Evolutionary conservation across 805 yeast genomes (phyloP).

Genomic region (Kuraishia hungarica): DNA sequence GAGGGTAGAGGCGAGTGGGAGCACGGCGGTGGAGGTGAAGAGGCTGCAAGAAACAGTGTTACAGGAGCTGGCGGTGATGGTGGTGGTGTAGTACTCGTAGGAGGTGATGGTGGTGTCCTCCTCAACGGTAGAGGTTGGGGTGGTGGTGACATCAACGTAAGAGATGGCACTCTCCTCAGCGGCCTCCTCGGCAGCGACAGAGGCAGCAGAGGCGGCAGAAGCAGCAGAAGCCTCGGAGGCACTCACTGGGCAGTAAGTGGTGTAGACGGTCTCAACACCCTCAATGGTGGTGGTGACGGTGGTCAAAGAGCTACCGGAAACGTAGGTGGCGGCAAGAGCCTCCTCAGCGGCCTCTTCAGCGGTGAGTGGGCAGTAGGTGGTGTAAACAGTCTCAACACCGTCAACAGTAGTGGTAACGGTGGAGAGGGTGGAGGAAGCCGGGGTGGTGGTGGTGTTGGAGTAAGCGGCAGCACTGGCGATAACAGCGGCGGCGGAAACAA

Average conservation of each 20-base stretch:
- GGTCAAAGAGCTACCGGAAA: constrained; percentile 1
- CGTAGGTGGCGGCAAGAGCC: constrained; percentile 1
- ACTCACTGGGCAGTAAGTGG: constrained; percentile 10
- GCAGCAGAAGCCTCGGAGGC: constrained; percentile 4
- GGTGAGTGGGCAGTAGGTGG: constrained; percentile 28
- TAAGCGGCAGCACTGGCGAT: constrained; percentile 6
- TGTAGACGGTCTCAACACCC: constrained; percentile 6
- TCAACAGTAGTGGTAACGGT: constrained; percentile 22
- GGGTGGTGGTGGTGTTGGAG: not conserved
- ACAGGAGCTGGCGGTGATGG: not conserved
- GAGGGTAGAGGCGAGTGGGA: not conserved
- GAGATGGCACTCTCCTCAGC: constrained; percentile 3
- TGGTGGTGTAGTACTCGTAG: constrained; percentile 2
- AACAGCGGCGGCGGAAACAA: constrained; percentile 16
- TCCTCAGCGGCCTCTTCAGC: constrained; percentile 4
- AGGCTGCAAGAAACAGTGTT: not conserved
- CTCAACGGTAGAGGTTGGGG: constrained; percentile 14
- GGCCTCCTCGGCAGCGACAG: constrained; percentile 3
- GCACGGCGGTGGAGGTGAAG: not conserved
- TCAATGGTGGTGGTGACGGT: constrained; percentile 6
- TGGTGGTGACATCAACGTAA: constrained; percentile 3
- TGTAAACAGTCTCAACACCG: constrained; percentile 26
- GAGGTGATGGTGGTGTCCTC: constrained; percentile 8
- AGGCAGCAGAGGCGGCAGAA: constrained; percentile 3
- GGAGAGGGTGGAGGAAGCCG: constrained; percentile 5